phyloP scores from a whole-genome alignment of 2,329 filamentous ascomycete genomes.

The Trichoderma cornu-damae region DNA sequence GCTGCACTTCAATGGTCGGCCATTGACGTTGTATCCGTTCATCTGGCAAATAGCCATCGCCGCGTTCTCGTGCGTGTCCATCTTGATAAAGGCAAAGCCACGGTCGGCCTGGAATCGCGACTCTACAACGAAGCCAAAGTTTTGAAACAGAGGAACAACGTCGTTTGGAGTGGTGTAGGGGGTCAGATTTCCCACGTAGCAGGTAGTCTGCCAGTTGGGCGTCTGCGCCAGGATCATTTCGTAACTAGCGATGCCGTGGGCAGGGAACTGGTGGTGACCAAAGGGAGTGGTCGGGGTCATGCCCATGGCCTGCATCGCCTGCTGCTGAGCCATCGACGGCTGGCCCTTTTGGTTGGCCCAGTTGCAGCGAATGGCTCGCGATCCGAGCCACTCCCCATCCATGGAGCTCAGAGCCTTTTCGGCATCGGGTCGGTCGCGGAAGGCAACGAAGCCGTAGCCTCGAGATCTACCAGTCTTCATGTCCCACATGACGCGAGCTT shows the following conservation, averaged over 20 bases:
- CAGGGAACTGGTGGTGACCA: slow-evolving; percentile 95
- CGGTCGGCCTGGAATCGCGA: slow-evolving; percentile 97
- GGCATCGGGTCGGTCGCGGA: slow-evolving; percentile 86
- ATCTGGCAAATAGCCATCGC: slow-evolving; percentile 98
- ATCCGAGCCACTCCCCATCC: slow-evolving; percentile 99
- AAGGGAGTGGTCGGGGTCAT: slow-evolving; percentile 97
- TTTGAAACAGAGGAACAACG: slow-evolving; percentile 95
- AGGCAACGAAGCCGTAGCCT: slow-evolving; percentile 96
- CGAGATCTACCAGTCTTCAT: slow-evolving; percentile 99
- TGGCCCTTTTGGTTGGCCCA: slow-evolving; percentile 99
- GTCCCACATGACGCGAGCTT: slow-evolving; percentile 99
- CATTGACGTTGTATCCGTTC: slow-evolving; percentile 97
- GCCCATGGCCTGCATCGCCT: slow-evolving; percentile 94
- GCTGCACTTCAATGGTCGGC: slow-evolving; percentile 94
- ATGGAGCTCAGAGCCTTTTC: slow-evolving; percentile 96
- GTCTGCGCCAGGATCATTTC: slow-evolving; percentile 96
- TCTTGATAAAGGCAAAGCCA: slow-evolving; percentile 98
- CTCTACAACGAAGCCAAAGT: slow-evolving; percentile 96
- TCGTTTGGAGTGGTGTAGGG: slow-evolving; percentile 97
- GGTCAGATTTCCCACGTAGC: slow-evolving; percentile 95
- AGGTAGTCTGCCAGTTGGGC: slow-evolving; percentile 95
- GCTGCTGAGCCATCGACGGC: slow-evolving; percentile 95
- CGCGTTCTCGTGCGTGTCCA: slow-evolving; percentile 97
- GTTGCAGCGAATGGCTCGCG: slow-evolving; percentile 96
- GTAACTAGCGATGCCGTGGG: slow-evolving; percentile 93